Base-by-base conservation (phyloP, 768 basidiomycete species). In the Russula sp. region DNA sequence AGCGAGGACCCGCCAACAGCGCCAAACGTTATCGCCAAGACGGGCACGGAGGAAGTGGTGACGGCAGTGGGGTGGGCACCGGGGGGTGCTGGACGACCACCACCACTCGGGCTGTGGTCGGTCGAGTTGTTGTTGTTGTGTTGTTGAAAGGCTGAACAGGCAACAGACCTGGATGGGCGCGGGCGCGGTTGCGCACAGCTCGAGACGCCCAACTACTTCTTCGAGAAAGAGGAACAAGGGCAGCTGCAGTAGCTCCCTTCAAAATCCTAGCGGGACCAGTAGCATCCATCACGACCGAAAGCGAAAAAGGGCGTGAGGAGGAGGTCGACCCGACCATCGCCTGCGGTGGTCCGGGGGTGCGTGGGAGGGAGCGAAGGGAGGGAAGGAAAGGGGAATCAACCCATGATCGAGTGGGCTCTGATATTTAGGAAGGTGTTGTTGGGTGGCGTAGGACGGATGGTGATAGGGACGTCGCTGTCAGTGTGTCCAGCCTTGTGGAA, bases 281-380 rank as follows among this genome's bases (percentile, higher is more conserved):
- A 20, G 4, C 32, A 5, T 16, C 22, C 6, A 9, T 36, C 16
- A 28, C 46, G 16, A 55, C 16, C 36, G 18, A 11, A n/a, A 16
- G 22, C 24, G 55, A 30, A 32, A 3, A 3, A n/a, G 51, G 54
- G 34, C 5, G 24, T 20, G 57, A 13, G 6, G 26, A 20, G 30
- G 26, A 20, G 30, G 30, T 3, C n/a, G 32, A 42, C 54, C 34
- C 38, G 32, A 52, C 54, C 64, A 65, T 61, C 59, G 64, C 64
- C 64, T 65, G 64, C 59, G 59, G 40, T 57, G 64, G 54, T 57
- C 54, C 59, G 59, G 59, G 49, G 30, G 13, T 11, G 53, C 22
- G 34, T 34, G 34, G 34, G 34, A 30, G 28, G 28, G 5, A 5
- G 28, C 3, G 28, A 30, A 30, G 28, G n/a, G n/a, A 30, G 28